Conservation (phyloP, 257 asterid species). For the Perilla frutescens region DNA sequence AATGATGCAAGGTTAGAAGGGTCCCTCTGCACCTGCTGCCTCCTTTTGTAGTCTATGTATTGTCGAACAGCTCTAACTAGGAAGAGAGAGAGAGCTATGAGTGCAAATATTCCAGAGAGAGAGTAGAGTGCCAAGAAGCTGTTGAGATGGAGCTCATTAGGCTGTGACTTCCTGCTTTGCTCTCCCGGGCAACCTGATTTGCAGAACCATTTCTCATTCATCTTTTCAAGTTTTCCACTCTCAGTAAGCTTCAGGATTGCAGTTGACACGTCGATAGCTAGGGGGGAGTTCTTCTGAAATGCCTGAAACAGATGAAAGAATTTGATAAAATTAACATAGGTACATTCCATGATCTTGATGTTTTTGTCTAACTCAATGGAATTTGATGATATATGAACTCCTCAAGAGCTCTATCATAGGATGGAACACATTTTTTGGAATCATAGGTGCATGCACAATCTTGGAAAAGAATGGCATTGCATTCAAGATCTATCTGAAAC, state of each 20-base stretch:
- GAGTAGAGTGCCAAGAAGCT: slow-evolving; percentile 57
- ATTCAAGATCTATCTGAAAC: no score
- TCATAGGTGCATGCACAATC: no score
- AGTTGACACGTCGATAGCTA: slow-evolving; percentile 59
- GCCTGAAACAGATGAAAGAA: slow-evolving; percentile 48
- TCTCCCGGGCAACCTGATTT: slow-evolving; percentile 43
- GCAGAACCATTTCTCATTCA: slow-evolving; percentile 65
- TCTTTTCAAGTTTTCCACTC: slow-evolving; percentile 59
- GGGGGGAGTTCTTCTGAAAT: slow-evolving; percentile 68
- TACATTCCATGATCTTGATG: neutral
- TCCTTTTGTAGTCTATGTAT: slow-evolving; percentile 26
- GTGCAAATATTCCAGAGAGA: slow-evolving; percentile 14
- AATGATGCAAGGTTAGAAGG: slow-evolving; percentile 18
- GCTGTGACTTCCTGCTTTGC: slow-evolving; percentile 39
- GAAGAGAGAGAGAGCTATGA: slow-evolving; percentile 33
- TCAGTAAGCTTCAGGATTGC: slow-evolving; percentile 61
- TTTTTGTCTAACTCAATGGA: neutral
- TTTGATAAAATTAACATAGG: neutral
- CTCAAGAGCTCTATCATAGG: no score
- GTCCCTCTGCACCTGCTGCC: slow-evolving; percentile 24
- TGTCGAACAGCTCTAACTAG: slow-evolving; percentile 39
- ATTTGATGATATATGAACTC: no score
- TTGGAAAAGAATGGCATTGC: no score
- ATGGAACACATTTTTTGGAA: neutral
- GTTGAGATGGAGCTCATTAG: slow-evolving; percentile 57